Percentiles rank a stretch among this genome's conserved stretches.
phyloP scores from a whole-genome alignment of 306 rosid species.

The Styphnolobium japonicum region DNA sequence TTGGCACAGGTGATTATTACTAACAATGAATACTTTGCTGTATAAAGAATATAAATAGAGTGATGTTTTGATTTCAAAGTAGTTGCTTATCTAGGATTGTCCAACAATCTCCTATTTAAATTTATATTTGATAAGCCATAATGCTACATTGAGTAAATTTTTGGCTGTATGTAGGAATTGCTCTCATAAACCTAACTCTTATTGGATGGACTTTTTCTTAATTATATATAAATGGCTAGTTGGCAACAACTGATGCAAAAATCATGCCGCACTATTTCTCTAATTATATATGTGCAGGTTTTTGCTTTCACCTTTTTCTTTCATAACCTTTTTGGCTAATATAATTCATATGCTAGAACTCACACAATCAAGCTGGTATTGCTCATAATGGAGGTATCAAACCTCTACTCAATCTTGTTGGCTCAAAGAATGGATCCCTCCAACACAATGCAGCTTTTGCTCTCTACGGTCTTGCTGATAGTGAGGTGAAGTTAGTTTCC shows the following conservation, averaged over 20 bases:
- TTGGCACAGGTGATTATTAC: constrained; percentile 77
- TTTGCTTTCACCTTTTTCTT: background rate
- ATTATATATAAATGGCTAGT: background rate
- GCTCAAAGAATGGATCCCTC: constrained; percentile 40
- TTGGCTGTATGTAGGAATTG: background rate
- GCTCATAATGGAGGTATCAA: constrained; percentile 75
- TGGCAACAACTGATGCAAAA: background rate
- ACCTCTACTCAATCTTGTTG: constrained; percentile 64
- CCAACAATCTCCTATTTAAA: background rate
- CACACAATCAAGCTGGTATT: constrained; percentile 94
- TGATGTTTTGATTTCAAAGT: background rate
- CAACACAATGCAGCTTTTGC: constrained; percentile 67
- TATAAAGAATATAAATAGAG: background rate
- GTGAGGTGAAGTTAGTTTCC: constrained; percentile 62
- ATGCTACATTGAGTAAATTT: background rate
- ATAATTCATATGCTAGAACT: constrained; percentile 51
- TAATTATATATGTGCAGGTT: background rate
- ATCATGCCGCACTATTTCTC: background rate
- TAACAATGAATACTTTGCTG: background rate
- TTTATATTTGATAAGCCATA: background rate
- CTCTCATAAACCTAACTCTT: background rate
- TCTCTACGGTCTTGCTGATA: constrained; percentile 79
- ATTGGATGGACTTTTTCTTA: background rate
- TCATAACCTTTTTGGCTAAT: background rate
- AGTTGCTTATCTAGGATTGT: background rate